These are phyloP conservation scores for Erysimum cheiranthoides DNA, from an alignment of 345 rosid species.

Conservation along the genomic window DNA sequence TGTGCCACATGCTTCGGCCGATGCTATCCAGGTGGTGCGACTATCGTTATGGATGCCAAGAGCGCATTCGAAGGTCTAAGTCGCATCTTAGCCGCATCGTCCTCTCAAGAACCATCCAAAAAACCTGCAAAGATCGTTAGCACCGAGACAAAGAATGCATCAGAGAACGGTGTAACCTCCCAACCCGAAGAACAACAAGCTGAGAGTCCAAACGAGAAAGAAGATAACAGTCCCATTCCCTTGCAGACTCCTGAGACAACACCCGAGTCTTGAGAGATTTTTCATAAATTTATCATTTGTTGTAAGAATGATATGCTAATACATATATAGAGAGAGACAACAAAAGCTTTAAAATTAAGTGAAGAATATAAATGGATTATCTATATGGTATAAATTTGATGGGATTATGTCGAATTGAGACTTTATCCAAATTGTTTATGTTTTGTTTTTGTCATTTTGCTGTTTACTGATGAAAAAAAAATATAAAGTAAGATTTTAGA, in stretches of 20 bases:
- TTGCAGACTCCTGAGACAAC: slow-evolving; percentile 33
- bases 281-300: slow-evolving; percentile 3
- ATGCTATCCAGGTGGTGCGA: slow-evolving; percentile 87
- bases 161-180: slow-evolving; percentile 64
- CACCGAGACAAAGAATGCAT: slow-evolving; percentile 25
- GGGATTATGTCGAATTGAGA: neutral
- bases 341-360: neutral
- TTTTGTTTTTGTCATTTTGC: neutral
- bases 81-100: slow-evolving; percentile 60
- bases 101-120: slow-evolving; percentile 55
- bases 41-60: slow-evolving; percentile 78
- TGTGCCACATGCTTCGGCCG: slow-evolving; percentile 90
- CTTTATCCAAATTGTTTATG: neutral
- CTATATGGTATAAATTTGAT: slow-evolving; percentile 7
- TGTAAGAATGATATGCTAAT: slow-evolving; percentile 17
- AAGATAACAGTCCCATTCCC: slow-evolving; percentile 31
- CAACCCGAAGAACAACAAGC: slow-evolving; percentile 44
- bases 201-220: slow-evolving; percentile 40
- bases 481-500: neutral
- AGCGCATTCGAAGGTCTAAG: slow-evolving; percentile 63
- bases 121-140: slow-evolving; percentile 45
- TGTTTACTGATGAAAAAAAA: neutral
- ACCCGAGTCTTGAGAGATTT: slow-evolving; percentile 30
- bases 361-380: slow-evolving; percentile 1
- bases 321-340: neutral